These are phyloP conservation scores for Penicillium alfredii DNA, from an alignment of 495 filamentous ascomycete species.

Conservation along the genomic window DNA sequence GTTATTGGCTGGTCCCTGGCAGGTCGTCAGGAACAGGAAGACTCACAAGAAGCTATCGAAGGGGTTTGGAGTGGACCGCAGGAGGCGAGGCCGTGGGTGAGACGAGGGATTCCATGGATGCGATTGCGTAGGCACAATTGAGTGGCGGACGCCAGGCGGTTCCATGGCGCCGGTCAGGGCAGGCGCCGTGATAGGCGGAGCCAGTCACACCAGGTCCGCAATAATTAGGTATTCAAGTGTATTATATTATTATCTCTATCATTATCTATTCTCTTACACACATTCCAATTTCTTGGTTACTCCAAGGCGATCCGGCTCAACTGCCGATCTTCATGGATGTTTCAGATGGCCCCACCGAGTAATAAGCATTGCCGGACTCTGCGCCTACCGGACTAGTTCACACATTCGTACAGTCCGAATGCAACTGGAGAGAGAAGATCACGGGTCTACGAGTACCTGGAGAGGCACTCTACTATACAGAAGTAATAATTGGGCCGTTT, in stretches of 20 bases:
- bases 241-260: too few relatives aligned
- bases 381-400: constrained; percentile 2
- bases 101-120: not conserved
- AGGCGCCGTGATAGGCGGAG: too few relatives aligned
- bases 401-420: too few relatives aligned
- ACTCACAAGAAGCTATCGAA: not conserved
- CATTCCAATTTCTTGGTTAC: too few relatives aligned
- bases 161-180: constrained; percentile 1
- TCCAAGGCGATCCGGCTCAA: constrained; percentile 6
- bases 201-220: not conserved
- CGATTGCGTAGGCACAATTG: not conserved
- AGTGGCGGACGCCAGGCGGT: not conserved
- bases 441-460: too few relatives aligned
- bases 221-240: too few relatives aligned
- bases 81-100: constrained; percentile 5
- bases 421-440: too few relatives aligned
- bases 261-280: too few relatives aligned
- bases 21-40: not conserved
- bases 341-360: not conserved
- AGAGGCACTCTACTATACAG: too few relatives aligned
- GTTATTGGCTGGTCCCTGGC: constrained; percentile 5
- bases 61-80: constrained; percentile 5
- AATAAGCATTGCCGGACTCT: not conserved
- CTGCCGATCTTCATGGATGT: constrained; percentile 7
- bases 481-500: too few relatives aligned